Evolutionary conservation across 257 asterid genomes (phyloP).

Genomic region (Solanum habrochaites): DNA sequence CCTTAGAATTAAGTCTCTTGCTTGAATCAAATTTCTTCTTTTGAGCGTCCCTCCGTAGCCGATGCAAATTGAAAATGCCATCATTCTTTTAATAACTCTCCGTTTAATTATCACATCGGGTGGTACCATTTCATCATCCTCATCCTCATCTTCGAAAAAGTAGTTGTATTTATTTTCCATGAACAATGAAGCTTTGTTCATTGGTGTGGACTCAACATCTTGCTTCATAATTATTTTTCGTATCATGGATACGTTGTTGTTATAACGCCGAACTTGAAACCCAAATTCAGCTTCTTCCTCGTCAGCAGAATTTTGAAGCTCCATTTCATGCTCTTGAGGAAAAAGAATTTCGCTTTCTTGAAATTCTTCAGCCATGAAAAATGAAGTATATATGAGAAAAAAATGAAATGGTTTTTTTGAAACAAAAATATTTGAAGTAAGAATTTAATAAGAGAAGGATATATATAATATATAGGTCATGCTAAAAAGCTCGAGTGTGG

Average conservation of each 20-base stretch:
- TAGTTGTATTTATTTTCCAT: background rate
- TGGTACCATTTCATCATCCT: conserved; percentile 62
- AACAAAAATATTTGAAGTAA: background rate
- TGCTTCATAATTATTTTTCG: conserved; percentile 10
- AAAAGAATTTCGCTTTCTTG: background rate
- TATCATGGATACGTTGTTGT: conserved; percentile 5
- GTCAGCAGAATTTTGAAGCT: background rate
- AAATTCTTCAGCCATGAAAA: background rate
- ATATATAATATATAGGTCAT: too few species aligned
- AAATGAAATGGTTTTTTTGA: too few species aligned
- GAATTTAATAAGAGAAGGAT: background rate
- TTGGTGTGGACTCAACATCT: background rate
- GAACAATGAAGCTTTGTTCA: background rate
- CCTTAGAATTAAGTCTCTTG: conserved; percentile 57
- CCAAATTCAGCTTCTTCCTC: background rate
- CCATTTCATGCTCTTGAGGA: background rate
- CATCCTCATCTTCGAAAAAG: background rate
- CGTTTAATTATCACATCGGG: conserved; percentile 63
- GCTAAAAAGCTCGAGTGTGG: too few species aligned
- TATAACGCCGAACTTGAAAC: background rate
- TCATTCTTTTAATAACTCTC: conserved; percentile 57
- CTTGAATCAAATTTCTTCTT: conserved; percentile 67
- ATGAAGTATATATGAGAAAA: background rate
- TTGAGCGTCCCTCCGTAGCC: conserved; percentile 71
- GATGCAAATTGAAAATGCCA: conserved; percentile 63